Evolutionary conservation across 2,329 filamentous ascomycete genomes (phyloP).

Genomic region (Albifimbria verrucaria): DNA sequence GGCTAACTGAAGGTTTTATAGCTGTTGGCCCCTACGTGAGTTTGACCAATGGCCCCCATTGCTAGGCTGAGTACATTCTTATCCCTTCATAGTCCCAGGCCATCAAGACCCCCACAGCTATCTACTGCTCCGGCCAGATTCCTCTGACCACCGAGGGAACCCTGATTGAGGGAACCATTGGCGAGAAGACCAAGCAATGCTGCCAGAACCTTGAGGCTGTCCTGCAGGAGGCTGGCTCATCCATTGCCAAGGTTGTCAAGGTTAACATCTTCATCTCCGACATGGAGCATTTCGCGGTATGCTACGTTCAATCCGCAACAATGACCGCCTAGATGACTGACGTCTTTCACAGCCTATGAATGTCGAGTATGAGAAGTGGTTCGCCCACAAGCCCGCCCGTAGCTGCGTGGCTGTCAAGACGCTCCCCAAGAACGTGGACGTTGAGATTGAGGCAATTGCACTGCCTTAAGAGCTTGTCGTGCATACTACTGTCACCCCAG

Average conservation of each 20-base stretch:
- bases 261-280: conserved; percentile 87
- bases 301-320: conserved; percentile 14
- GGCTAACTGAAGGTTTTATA: conserved; percentile 20
- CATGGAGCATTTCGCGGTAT: conserved; percentile 78
- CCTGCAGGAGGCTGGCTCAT: conserved; percentile 75
- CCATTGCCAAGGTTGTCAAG: conserved; percentile 80
- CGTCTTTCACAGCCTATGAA: conserved; percentile 65
- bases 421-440: conserved; percentile 78
- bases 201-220: conserved; percentile 81
- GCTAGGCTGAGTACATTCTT: too few relatives aligned
- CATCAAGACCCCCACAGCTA: conserved; percentile 61
- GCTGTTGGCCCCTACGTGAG: conserved; percentile 63
- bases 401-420: conserved; percentile 89
- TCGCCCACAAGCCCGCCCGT: conserved; percentile 78
- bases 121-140: conserved; percentile 72
- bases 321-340: background rate
- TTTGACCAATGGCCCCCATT: conserved; percentile 10
- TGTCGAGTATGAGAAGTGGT: conserved; percentile 78
- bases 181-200: conserved; percentile 60
- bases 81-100: conserved; percentile 56
- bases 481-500: too few relatives aligned
- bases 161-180: conserved; percentile 56
- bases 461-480: too few relatives aligned
- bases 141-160: conserved; percentile 58
- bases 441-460: conserved; percentile 90